Conservation (phyloP, 805 yeast species). For the Vanderwaltozyma yarrowii region DNA sequence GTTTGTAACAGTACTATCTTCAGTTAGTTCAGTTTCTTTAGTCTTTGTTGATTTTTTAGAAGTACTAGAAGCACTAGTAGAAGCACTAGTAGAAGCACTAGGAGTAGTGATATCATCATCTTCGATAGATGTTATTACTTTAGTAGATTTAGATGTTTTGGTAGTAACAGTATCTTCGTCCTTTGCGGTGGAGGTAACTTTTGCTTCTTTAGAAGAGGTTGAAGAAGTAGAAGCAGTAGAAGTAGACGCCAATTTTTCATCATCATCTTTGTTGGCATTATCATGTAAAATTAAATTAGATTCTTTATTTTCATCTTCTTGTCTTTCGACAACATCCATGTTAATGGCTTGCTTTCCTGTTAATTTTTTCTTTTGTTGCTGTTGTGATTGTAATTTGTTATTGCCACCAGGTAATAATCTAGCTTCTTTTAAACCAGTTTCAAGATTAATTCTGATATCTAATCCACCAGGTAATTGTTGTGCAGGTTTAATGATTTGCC, state of each 20-base stretch:
- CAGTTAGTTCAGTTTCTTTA: background rate
- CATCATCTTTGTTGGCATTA: too few relatives aligned
- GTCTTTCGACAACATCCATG: background rate
- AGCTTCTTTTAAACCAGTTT: constrained; percentile 64
- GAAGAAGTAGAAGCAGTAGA: background rate
- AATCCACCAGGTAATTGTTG: constrained; percentile 71
- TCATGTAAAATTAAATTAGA: background rate
- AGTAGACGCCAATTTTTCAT: background rate
- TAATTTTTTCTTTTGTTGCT: too few relatives aligned
- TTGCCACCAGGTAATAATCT: constrained; percentile 29
- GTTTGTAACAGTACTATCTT: background rate
- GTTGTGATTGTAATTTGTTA: too few relatives aligned
- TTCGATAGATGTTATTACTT: too few relatives aligned
- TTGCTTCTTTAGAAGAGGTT: background rate
- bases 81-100: too few relatives aligned
- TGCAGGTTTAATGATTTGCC: constrained; percentile 62
- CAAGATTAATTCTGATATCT: constrained; percentile 64
- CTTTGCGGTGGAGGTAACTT: background rate
- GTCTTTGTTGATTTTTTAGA: background rate
- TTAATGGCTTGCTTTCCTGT: background rate
- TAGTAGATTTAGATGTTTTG: background rate
- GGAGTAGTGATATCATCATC: background rate
- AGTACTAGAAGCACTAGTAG: too few relatives aligned
- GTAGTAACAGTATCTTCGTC: too few relatives aligned
- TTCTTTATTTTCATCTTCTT: background rate